Base-by-base conservation (phyloP, 768 basidiomycete species). In the Macrolepiota fuliginosa region DNA sequence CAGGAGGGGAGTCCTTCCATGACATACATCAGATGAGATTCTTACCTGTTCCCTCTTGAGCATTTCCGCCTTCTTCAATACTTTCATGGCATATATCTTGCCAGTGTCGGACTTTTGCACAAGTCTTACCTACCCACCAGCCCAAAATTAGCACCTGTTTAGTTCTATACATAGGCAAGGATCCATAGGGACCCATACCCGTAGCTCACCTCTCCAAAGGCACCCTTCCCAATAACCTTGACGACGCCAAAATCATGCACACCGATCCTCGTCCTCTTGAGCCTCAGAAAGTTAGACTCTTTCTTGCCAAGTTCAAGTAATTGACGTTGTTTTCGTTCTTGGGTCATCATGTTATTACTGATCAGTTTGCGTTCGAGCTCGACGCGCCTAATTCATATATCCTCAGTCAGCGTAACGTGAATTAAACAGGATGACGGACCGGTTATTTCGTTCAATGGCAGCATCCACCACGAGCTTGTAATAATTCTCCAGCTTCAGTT, bases 11-110 rank as follows among this genome's bases (percentile, higher is more conserved):
- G 37, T n/a, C 42, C n/a, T 46, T 42, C 19, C 39, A 37, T 35
- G 4, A 27, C 15, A 7, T 3, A 25, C 13, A 54, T 47, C n/a
- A 12, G 39, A 19, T 57, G 13, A 54, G 36, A 58, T 17, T 19
- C 84, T 51, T 62, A 91, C 96, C 81, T 99, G 96, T 71, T 99
- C 97, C 73, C 97, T 97, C 77, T 98, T 96, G 74, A 99, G 84
- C 97, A 98, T 99, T 73, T 98, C 97, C 53, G 91, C 91, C 79
- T 99, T 99, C 76, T 90, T 89, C 71, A 98, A 77, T 24, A 94
- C 92, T 77, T 98, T 98, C 96, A 99, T 97, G 17, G 97, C 97
- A 73, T 98, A 99, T 59, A 98, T 97, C 78, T 94, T 97, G 37
- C 95, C 94, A 5, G 96, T 98, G 71, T 99, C 97, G 15, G 82